phyloP scores from a whole-genome alignment of 1,284 basidiomycete species.

The Trichosporon inkin region DNA sequence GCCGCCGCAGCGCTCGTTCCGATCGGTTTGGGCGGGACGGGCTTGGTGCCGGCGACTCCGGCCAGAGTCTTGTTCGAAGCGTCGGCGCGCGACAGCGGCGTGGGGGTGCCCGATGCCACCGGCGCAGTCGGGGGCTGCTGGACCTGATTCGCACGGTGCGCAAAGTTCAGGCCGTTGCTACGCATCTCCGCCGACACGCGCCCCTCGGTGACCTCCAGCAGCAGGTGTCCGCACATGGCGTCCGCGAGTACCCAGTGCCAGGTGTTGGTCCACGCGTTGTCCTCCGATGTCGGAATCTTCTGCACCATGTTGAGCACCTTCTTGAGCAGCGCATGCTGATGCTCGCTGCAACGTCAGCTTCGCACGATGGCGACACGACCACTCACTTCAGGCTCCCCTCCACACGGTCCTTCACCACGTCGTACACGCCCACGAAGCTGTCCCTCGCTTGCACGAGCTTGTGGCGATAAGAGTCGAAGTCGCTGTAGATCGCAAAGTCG shows the following conservation, averaged over 20 bases:
- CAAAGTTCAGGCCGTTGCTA: slow-evolving; percentile 95
- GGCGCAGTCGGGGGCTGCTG: slow-evolving; percentile 48
- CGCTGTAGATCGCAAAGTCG: slow-evolving; percentile 88
- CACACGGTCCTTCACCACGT: slow-evolving; percentile 85
- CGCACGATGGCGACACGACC: neutral
- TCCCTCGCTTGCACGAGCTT: slow-evolving; percentile 78
- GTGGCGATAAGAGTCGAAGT: slow-evolving; percentile 80
- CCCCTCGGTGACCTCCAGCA: slow-evolving; percentile 86
- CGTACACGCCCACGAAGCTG: slow-evolving; percentile 85
- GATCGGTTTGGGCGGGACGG: slow-evolving; percentile 14
- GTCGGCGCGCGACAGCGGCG: slow-evolving; percentile 35
- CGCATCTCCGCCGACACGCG: slow-evolving; percentile 86
- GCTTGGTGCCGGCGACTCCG: slow-evolving; percentile 14
- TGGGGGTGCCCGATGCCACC: slow-evolving; percentile 45
- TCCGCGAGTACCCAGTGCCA: slow-evolving; percentile 97
- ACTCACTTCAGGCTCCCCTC: slow-evolving; percentile 77
- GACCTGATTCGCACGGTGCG: slow-evolving; percentile 49
- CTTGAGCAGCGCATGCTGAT: slow-evolving; percentile 81
- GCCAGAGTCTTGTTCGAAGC: slow-evolving; percentile 33
- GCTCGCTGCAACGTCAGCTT: slow-evolving; percentile 54
- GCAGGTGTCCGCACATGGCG: slow-evolving; percentile 81
- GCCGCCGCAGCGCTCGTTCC: neutral
- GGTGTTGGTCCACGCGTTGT: slow-evolving; percentile 86
- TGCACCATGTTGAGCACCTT: slow-evolving; percentile 78
- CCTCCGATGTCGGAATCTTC: slow-evolving; percentile 55